A percentile compares a stretch with the other conserved stretches of the same genome.
phyloP scores from a whole-genome alignment of 2,329 filamentous ascomycete species.

The Nothophaeocryptopus gaeumannii region DNA sequence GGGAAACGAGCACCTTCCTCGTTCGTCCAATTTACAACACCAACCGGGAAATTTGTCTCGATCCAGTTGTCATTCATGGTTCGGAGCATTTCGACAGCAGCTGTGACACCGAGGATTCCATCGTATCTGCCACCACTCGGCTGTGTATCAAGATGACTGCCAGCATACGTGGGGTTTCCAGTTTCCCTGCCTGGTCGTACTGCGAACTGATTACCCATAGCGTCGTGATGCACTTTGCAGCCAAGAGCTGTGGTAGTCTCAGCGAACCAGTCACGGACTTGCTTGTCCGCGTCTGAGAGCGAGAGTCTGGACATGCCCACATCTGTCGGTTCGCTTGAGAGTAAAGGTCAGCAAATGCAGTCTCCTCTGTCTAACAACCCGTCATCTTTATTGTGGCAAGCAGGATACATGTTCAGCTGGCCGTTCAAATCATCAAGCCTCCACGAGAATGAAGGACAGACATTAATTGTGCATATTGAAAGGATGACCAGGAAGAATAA shows the following conservation, averaged over 20 bases:
- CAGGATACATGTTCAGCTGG: constrained; percentile 10
- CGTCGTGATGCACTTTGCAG: constrained; percentile 66
- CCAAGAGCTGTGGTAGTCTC: constrained; percentile 60
- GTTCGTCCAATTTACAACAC: constrained; percentile 77
- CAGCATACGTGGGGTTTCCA: constrained; percentile 42
- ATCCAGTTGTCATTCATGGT: constrained; percentile 65
- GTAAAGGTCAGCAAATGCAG: constrained; percentile 9
- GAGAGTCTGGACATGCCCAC: constrained; percentile 75
- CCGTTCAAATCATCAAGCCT: constrained; percentile 18
- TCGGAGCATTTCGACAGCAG: constrained; percentile 70
- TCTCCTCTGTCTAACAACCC: not conserved
- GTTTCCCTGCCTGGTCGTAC: constrained; percentile 61
- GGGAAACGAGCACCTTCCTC: constrained; percentile 82
- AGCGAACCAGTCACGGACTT: constrained; percentile 73
- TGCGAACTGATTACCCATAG: constrained; percentile 80
- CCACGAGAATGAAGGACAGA: constrained; percentile 16
- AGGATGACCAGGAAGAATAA: constrained; percentile 17
- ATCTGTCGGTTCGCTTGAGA: constrained; percentile 48
- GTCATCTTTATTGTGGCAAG: too few species aligned
- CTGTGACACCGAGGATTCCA: constrained; percentile 71
- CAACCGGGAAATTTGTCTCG: constrained; percentile 68
- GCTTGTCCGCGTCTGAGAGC: constrained; percentile 68
- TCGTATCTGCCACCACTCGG: constrained; percentile 67
- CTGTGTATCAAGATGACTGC: constrained; percentile 55
- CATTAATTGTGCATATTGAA: constrained; percentile 21